phyloP scores from a whole-genome alignment of 345 rosid genomes.

The Pelargonium nanum region DNA sequence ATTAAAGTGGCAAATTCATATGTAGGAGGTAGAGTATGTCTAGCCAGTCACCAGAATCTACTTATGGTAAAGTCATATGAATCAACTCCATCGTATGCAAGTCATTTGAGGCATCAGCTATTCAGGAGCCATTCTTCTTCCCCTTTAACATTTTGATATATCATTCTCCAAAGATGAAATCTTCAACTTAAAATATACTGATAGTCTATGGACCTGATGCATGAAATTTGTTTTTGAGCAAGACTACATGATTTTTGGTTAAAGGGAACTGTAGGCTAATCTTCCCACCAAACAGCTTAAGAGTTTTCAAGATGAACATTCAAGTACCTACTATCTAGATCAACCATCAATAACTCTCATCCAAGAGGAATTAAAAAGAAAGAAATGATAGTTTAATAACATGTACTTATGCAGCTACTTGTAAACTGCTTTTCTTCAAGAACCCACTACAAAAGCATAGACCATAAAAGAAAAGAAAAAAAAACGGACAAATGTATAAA shows the following conservation, averaged over 20 bases:
- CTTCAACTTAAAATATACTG: too few species aligned
- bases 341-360: background rate
- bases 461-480: background rate
- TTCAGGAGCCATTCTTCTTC: too few species aligned
- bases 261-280: background rate
- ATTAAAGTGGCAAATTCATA: too few species aligned
- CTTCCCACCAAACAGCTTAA: background rate
- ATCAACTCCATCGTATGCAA: too few species aligned
- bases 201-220: background rate
- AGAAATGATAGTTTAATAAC: background rate
- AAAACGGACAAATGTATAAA: too few species aligned
- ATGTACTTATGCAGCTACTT: background rate
- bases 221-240: background rate
- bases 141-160: too few species aligned
- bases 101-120: too few species aligned
- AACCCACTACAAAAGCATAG: too few species aligned
- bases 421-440: background rate
- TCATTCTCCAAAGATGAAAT: too few species aligned
- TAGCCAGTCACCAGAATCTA: too few species aligned
- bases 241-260: background rate
- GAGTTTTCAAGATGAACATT: background rate
- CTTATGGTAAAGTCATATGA: too few species aligned
- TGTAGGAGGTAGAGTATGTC: too few species aligned
- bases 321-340: background rate
- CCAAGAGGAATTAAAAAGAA: background rate